Evolutionary conservation across 1,284 basidiomycete species (phyloP), one percentile per base, ranked within the genome.

Genomic region (Heliocybe sulcata): DNA sequence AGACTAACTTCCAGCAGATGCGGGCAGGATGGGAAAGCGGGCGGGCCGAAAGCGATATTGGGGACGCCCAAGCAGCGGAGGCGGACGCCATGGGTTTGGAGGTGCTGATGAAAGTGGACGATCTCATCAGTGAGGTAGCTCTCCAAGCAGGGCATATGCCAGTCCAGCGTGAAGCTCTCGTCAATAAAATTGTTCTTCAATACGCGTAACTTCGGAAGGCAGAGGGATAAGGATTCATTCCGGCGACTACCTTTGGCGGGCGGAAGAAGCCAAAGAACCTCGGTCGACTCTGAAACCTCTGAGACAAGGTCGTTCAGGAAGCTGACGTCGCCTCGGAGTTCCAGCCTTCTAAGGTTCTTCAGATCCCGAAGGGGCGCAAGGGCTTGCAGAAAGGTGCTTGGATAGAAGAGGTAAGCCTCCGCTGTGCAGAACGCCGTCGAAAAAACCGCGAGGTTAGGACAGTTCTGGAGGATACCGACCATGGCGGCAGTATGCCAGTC

Each of bases 391-490:
- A 59, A 58, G 19, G 35, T 51, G 1, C 50, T 35, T 10, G 23
- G 42, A 3, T 56, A 42, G 35, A 53, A 57, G 35, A 60, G 53
- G 9, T 52, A 53, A 3, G 47, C 47, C 25, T 62, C 61, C 11
- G 62, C 54, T 1, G 61, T 60, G 20, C 60, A 67, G 53, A 67
- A 65, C 1, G 61, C 63, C 4, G 64, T 66, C 3, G 69, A 71
- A 55, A 72, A 67, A n/a, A 64, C 63, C 12, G 60, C 53, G 9
- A 72, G 53, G 53, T 69, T 68, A 10, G 62, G 61, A 33, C 69
- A 71, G 47, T 27, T 31, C 22, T 56, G 53, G 48, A 71, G 55
- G 45, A 72, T 65, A 12, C 52, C 56, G 25, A 52, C 49, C 23
- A 72, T 58, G 2, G 69, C 67, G 16, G 49, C 33, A 1, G 60